Evolutionary conservation across 306 rosid species (phyloP).

Genomic region (Dalbergia cochinchinensis): DNA sequence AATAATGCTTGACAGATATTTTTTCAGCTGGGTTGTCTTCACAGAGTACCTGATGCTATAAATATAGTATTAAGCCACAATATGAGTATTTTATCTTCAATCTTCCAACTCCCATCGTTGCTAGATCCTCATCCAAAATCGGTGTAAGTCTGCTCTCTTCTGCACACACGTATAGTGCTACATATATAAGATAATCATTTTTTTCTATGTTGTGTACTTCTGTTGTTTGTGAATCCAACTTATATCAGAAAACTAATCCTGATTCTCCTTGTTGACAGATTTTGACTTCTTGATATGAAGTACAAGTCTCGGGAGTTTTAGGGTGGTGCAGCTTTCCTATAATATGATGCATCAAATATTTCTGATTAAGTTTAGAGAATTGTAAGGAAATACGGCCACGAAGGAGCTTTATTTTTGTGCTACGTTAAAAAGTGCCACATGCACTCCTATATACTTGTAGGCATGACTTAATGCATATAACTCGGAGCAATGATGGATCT

Average conservation of each 20-base stretch:
- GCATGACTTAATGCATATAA: no score
- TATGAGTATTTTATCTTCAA: conserved; percentile 21
- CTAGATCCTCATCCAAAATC: conserved; percentile 45
- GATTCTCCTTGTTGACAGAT: conserved; percentile 37
- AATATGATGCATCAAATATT: conserved; percentile 15
- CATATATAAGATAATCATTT: not conserved
- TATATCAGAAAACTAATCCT: conserved; percentile 33
- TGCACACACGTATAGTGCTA: not conserved
- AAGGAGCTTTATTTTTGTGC: conserved; percentile 32
- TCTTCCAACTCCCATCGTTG: conserved; percentile 35
- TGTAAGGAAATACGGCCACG: conserved; percentile 3
- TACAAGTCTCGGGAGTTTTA: conserved; percentile 7
- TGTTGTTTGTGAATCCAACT: conserved; percentile 23
- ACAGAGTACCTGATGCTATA: conserved; percentile 1
- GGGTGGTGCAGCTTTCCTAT: conserved; percentile 16
- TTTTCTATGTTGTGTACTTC: conserved; percentile 6
- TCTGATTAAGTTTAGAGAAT: not conserved
- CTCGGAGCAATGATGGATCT: no score
- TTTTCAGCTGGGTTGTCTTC: conserved; percentile 37
- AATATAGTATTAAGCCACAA: conserved; percentile 27
- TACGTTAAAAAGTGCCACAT: not conserved
- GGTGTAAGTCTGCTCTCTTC: conserved; percentile 34
- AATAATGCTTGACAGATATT: conserved; percentile 3
- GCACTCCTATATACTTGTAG: conserved; percentile 25
- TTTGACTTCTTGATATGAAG: conserved; percentile 38